Percentiles rank a stretch among this genome's conserved stretches.
Conservation (phyloP, 306 rosid species). For the Fragaria iinumae region DNA sequence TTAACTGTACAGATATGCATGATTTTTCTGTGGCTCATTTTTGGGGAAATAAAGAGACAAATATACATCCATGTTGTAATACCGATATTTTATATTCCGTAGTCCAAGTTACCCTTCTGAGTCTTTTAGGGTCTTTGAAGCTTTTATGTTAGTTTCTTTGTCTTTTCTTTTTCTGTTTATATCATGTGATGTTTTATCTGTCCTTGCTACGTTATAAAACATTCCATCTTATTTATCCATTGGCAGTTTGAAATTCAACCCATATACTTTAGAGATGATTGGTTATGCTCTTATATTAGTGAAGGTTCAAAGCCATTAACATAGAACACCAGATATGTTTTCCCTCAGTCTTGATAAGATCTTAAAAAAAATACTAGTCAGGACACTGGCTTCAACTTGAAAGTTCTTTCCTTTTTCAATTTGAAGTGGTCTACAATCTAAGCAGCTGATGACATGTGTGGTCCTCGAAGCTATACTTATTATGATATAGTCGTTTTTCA, state of each 20-base stretch:
- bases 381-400: neutral
- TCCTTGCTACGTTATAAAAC: neutral
- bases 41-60: neutral
- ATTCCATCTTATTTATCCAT: neutral
- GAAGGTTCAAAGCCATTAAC: neutral
- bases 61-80: neutral
- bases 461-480: neutral
- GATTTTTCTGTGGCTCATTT: neutral
- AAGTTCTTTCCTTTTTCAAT: neutral
- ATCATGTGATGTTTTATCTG: neutral
- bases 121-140: neutral
- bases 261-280: neutral
- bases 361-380: neutral
- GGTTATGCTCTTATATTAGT: neutral
- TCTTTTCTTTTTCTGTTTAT: neutral
- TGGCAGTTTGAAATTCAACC: neutral
- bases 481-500: neutral
- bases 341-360: neutral
- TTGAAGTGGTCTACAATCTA: neutral
- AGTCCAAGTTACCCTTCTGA: neutral
- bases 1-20: neutral
- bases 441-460: neutral
- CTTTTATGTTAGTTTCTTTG: neutral
- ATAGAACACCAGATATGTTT: neutral
- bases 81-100: neutral